Evolutionary conservation across 306 rosid genomes (phyloP), one percentile per base, ranked within the genome.

Genomic region (Cucumis cinereus): DNA sequence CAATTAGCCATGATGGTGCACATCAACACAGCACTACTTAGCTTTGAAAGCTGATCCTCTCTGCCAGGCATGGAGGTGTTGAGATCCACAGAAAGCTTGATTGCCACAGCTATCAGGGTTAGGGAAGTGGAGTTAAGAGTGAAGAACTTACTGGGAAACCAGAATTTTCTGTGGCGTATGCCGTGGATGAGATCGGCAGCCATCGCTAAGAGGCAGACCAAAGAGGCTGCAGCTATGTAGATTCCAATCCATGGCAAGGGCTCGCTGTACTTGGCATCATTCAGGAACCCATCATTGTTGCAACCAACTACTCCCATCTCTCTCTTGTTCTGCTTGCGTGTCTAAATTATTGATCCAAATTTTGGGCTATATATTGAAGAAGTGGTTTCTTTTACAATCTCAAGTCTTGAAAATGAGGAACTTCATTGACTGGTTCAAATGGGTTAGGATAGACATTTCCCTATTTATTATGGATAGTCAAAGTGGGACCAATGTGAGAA

Each of bases 231-330:
- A 26, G 88, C 93, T 80, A 93, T 89, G 78, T 91, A 93, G 66
- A 90, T 64, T 59, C 97, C 98, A 36, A 93, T 86, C 98, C 98
- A 93, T 55, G 98, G 98, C 89, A 93, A 78, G 0, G 97, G 98
- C 75, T 81, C 81, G 79, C 88, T 90, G 87, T 88, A 93, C 49
- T 85, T 86, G 1, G 90, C 57, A 55, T 74, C 91, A 33, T 93
- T 88, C 79, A 93, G 82, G 60, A 49, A 6, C 55, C 93, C 97
- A 53, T 84, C 71, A 11, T 47, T 45, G 72, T 57, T 67, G 84
- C 97, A 91, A 9, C 96, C 92, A 17, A 52, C 71, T 47, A 55
- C 80, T 6, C 81, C 86, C 96, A 88, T 93, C 77, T 67, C 28
- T 80, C 68, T 54, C 82, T 35, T 47, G 57, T 24, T 53, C 36